Percentiles rank a stretch among this genome's conserved stretches.
phyloP scores from a whole-genome alignment of 1,284 basidiomycete genomes.

The Moesziomyces parantarcticus region DNA sequence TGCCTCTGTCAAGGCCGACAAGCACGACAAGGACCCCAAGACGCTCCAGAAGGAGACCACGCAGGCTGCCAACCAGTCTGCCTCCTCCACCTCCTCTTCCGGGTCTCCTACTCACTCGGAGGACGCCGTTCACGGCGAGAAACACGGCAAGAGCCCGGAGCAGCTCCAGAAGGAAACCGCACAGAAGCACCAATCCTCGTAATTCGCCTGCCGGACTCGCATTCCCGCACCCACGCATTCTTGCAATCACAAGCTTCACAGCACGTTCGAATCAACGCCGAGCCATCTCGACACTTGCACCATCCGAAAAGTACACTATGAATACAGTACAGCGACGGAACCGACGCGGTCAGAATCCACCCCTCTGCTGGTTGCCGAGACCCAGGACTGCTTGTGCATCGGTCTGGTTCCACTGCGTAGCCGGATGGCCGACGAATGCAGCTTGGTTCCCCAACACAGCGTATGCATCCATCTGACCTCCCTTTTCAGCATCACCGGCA shows the following conservation, averaged over 20 bases:
- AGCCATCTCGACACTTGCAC: too few relatives aligned
- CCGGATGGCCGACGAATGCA: not conserved
- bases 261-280: too few relatives aligned
- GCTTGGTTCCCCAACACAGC: not conserved
- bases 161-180: slow-evolving; percentile 53
- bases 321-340: too few relatives aligned
- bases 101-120: slow-evolving; percentile 44
- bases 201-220: not conserved
- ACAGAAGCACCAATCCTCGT: slow-evolving; percentile 17
- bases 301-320: too few relatives aligned
- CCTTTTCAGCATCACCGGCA: not conserved
- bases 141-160: slow-evolving; percentile 39
- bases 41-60: slow-evolving; percentile 47
- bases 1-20: slow-evolving; percentile 47
- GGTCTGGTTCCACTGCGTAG: not conserved
- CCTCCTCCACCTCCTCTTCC: slow-evolving; percentile 2
- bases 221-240: too few relatives aligned
- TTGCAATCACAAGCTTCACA: not conserved
- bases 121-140: slow-evolving; percentile 52
- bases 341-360: too few relatives aligned
- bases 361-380: not conserved
- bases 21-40: slow-evolving; percentile 47
- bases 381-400: not conserved
- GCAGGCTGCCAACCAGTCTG: slow-evolving; percentile 12
- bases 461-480: not conserved